A percentile compares a stretch with the other conserved stretches of the same genome.
phyloP scores from a whole-genome alignment of 2,329 filamentous ascomycete species.

The Aspergillus sp. region DNA sequence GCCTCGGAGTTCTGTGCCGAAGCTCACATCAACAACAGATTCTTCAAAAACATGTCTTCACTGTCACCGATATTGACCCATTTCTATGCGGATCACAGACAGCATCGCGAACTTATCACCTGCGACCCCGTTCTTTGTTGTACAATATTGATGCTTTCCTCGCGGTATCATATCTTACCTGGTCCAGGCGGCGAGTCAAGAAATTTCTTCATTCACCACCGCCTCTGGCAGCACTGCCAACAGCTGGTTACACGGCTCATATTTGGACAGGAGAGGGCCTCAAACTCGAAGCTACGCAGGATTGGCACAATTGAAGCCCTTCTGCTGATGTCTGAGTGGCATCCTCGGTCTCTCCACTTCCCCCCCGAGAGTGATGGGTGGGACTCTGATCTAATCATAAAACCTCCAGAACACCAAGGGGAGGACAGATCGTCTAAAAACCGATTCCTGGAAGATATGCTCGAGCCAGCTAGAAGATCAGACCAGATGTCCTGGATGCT shows the following conservation, averaged over 20 bases:
- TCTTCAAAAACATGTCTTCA: conserved; percentile 57
- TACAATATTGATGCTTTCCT: conserved; percentile 60
- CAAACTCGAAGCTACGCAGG: conserved; percentile 54
- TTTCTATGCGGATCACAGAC: conserved; percentile 55
- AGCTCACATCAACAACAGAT: conserved; percentile 29
- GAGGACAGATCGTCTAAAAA: conserved; percentile 38
- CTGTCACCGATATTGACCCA: conserved; percentile 57
- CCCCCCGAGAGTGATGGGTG: conserved; percentile 59
- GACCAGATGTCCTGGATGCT: conserved; percentile 67
- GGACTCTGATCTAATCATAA: conserved; percentile 58
- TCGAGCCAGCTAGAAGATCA: conserved; percentile 58
- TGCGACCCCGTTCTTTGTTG: conserved; percentile 58
- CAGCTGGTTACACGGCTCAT: conserved; percentile 58
- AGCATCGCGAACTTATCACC: conserved; percentile 54
- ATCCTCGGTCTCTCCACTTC: conserved; percentile 59
- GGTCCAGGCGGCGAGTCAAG: conserved; percentile 52
- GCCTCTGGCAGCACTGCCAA: conserved; percentile 60
- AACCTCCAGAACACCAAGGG: conserved; percentile 42
- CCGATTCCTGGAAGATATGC: conserved; percentile 58
- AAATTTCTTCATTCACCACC: conserved; percentile 58
- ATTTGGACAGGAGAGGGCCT: conserved; percentile 58
- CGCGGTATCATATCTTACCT: conserved; percentile 53
- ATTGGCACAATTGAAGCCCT: conserved; percentile 60
- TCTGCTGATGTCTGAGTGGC: conserved; percentile 61
- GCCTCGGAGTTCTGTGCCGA: not conserved